These are phyloP conservation scores for Letharia lupina DNA, from an alignment of 495 filamentous ascomycete genomes.

Conservation along the genomic window DNA sequence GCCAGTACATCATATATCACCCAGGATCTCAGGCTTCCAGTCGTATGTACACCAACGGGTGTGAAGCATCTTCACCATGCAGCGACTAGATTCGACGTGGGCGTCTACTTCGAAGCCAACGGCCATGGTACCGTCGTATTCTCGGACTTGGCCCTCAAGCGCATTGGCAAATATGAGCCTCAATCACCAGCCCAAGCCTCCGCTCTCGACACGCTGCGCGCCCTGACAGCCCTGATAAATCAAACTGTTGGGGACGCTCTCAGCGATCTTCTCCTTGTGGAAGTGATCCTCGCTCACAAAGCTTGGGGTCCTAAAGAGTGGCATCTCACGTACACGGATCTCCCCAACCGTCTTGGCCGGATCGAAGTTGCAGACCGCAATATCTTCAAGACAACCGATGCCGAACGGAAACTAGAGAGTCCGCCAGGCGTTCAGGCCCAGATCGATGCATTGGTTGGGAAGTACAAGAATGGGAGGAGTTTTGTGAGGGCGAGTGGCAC, in stretches of 20 bases:
- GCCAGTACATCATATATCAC: slow-evolving; percentile 87
- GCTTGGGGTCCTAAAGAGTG: slow-evolving; percentile 83
- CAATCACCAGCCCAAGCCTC: slow-evolving; percentile 86
- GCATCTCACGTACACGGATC: slow-evolving; percentile 88
- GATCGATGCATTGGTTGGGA: slow-evolving; percentile 80
- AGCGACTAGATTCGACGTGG: slow-evolving; percentile 81
- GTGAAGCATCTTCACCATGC: slow-evolving; percentile 97
- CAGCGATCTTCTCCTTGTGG: slow-evolving; percentile 91
- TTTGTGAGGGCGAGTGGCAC: slow-evolving; percentile 92
- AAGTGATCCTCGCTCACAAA: slow-evolving; percentile 93
- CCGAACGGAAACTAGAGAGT: slow-evolving; percentile 76
- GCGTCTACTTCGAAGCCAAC: slow-evolving; percentile 98
- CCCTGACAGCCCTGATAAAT: slow-evolving; percentile 85
- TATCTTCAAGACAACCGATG: slow-evolving; percentile 81
- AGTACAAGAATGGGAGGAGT: slow-evolving; percentile 80
- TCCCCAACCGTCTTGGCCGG: slow-evolving; percentile 88
- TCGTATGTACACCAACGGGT: slow-evolving; percentile 87
- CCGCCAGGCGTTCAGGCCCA: slow-evolving; percentile 70
- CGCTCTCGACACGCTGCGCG: slow-evolving; percentile 70
- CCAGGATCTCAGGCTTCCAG: slow-evolving; percentile 78
- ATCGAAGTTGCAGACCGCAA: slow-evolving; percentile 83
- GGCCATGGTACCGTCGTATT: slow-evolving; percentile 96
- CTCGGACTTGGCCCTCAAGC: slow-evolving; percentile 67
- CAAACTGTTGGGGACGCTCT: slow-evolving; percentile 95
- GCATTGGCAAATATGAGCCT: slow-evolving; percentile 67